These are phyloP conservation scores for Baorangia bicolor DNA, from an alignment of 768 basidiomycete species.

Conservation along the genomic window DNA sequence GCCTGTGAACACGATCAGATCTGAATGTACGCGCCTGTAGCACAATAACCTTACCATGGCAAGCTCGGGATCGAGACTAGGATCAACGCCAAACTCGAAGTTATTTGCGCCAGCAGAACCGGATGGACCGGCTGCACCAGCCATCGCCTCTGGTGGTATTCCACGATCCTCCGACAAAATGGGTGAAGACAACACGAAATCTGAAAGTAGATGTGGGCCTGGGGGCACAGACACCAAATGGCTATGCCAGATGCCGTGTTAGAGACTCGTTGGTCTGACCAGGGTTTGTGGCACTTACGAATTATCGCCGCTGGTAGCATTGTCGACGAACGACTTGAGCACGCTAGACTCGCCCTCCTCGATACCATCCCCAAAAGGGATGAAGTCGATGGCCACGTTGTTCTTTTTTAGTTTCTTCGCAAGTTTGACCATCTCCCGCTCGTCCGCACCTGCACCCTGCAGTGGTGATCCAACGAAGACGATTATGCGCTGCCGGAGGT, in stretches of 20 bases:
- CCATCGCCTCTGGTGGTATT: slow-evolving; percentile 61
- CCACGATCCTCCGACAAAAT: slow-evolving; percentile 81
- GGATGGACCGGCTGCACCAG: slow-evolving; percentile 46
- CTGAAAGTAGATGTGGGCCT: slow-evolving; percentile 79
- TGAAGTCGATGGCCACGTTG: slow-evolving; percentile 92
- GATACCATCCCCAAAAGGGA: slow-evolving; percentile 89
- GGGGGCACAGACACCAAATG: slow-evolving; percentile 81
- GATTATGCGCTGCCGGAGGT: slow-evolving; percentile 92
- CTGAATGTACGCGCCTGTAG: background rate
- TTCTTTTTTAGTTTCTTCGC: slow-evolving; percentile 99
- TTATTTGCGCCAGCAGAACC: slow-evolving; percentile 49
- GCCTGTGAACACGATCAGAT: slow-evolving; percentile 51
- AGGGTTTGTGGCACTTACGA: slow-evolving; percentile 52
- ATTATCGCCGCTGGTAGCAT: slow-evolving; percentile 78
- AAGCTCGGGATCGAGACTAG: slow-evolving; percentile 92
- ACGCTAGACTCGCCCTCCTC: slow-evolving; percentile 67
- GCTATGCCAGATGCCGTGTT: slow-evolving; percentile 38
- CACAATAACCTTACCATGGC: slow-evolving; percentile 70
- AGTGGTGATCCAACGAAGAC: slow-evolving; percentile 92
- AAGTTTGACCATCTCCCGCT: slow-evolving; percentile 78
- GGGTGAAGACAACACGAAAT: slow-evolving; percentile 75
- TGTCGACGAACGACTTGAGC: slow-evolving; percentile 81
- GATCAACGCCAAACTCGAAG: slow-evolving; percentile 93
- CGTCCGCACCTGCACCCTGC: slow-evolving; percentile 65
- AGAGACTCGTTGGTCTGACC: background rate